Evolutionary conservation across 768 basidiomycete species (phyloP).

Genomic region (Trametes coccinea): DNA sequence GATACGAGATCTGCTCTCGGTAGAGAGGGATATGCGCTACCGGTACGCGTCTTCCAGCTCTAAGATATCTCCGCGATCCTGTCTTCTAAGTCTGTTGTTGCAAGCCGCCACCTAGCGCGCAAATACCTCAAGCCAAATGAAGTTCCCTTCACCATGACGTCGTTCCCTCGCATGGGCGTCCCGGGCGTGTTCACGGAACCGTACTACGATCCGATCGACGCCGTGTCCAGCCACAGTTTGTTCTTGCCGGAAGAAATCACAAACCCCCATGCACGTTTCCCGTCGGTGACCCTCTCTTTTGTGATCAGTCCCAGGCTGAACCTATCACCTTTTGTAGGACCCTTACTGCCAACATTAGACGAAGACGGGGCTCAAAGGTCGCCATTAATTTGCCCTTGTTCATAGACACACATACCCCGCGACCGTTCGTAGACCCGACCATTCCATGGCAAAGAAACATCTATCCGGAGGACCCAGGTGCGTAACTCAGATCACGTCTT

Average conservation of each 20-base stretch:
- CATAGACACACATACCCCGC: conserved; percentile 83
- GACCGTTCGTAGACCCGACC: conserved; percentile 90
- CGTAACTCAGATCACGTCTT: conserved; percentile 22
- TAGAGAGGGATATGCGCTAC: conserved; percentile 95
- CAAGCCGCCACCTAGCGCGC: conserved; percentile 80
- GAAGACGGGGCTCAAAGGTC: conserved; percentile 88
- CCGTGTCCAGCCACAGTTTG: conserved; percentile 86
- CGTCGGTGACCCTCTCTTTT: conserved; percentile 58
- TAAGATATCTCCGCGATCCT: neutral
- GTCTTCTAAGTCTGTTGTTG: neutral
- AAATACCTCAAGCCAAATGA: conserved; percentile 84
- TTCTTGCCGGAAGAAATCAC: conserved; percentile 96
- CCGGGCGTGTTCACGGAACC: conserved; percentile 93
- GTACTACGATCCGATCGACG: conserved; percentile 69
- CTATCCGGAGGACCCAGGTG: conserved; percentile 85
- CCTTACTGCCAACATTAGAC: conserved; percentile 94
- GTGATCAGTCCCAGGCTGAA: conserved; percentile 20
- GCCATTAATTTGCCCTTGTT: conserved; percentile 94
- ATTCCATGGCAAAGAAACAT: conserved; percentile 84
- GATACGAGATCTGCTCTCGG: conserved; percentile 81
- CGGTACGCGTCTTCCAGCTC: conserved; percentile 48
- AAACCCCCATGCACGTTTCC: conserved; percentile 96
- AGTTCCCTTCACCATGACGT: conserved; percentile 89
- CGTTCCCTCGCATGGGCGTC: conserved; percentile 91
- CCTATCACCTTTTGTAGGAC: conserved; percentile 55